These are phyloP conservation scores for Starmerella roubikii DNA, from an alignment of 805 yeast species.

Conservation along the genomic window DNA sequence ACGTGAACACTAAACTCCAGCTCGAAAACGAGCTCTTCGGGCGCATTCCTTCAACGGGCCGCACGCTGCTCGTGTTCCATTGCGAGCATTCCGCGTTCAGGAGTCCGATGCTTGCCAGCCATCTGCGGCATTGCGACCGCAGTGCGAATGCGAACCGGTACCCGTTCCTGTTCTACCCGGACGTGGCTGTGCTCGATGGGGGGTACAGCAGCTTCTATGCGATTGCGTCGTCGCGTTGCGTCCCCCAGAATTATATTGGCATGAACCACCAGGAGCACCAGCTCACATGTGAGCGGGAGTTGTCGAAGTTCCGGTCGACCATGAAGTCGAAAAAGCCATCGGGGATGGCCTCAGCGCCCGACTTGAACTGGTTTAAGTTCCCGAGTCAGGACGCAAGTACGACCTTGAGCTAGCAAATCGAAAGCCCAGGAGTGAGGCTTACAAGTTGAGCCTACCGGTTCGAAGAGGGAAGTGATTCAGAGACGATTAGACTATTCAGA, in stretches of 20 bases:
- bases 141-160: slow-evolving; percentile 56
- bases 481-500: too few species aligned
- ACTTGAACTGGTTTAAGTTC: neutral
- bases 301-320: slow-evolving; percentile 39
- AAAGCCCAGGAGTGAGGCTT: too few species aligned
- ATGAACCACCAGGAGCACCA: slow-evolving; percentile 54
- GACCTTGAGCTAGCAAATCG: too few species aligned
- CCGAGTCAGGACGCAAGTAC: neutral
- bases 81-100: slow-evolving; percentile 89
- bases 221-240: slow-evolving; percentile 43
- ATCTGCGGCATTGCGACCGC: slow-evolving; percentile 73
- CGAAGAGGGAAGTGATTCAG: too few species aligned
- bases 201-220: slow-evolving; percentile 77
- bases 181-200: slow-evolving; percentile 75
- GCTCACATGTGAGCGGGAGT: slow-evolving; percentile 38
- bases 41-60: slow-evolving; percentile 16
- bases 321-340: slow-evolving; percentile 23
- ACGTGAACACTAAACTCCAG: slow-evolving; percentile 55
- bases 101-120: slow-evolving; percentile 88
- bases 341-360: slow-evolving; percentile 9
- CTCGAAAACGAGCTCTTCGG: slow-evolving; percentile 44
- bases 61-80: slow-evolving; percentile 62
- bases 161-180: slow-evolving; percentile 77
- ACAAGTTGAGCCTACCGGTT: too few species aligned
- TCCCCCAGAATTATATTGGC: slow-evolving; percentile 67